Percentiles rank a stretch among this genome's conserved stretches.
phyloP scores from a whole-genome alignment of 441 rosid genomes.

The Euphorbia celastroides region DNA sequence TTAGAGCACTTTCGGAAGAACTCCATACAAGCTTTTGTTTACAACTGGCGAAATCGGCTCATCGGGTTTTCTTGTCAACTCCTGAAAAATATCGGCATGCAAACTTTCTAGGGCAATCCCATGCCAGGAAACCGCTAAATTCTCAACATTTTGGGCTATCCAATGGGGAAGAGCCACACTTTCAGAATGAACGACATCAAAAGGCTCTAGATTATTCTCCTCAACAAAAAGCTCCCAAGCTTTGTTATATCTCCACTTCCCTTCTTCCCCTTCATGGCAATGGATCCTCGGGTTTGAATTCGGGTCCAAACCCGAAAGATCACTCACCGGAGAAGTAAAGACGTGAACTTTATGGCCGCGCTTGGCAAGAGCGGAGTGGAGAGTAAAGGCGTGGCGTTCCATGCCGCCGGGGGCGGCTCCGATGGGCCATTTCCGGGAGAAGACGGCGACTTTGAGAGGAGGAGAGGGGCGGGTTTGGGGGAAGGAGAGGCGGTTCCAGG shows the following conservation, averaged over 20 bases:
- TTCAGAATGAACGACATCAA: constrained; percentile 82
- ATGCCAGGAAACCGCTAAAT: constrained; percentile 86
- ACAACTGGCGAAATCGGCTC: constrained; percentile 55
- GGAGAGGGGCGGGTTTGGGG: not conserved
- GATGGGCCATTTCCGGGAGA: constrained; percentile 87
- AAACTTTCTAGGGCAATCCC: constrained; percentile 88
- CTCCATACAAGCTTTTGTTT: constrained; percentile 51
- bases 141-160: constrained; percentile 53
- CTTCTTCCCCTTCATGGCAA: constrained; percentile 69
- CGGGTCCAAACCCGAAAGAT: not conserved
- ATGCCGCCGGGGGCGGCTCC: constrained; percentile 77
- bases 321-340: constrained; percentile 67
- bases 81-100: constrained; percentile 74
- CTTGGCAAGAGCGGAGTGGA: constrained; percentile 65
- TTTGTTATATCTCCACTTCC: constrained; percentile 65
- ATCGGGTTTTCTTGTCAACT: constrained; percentile 51
- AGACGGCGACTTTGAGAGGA: constrained; percentile 63
- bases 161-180: constrained; percentile 86
- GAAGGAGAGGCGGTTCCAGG: constrained; percentile 76
- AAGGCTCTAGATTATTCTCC: constrained; percentile 46
- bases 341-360: constrained; percentile 79
- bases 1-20: constrained; percentile 61
- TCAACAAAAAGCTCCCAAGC: constrained; percentile 75
- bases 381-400: constrained; percentile 90
- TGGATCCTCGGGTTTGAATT: constrained; percentile 39